Evolutionary conservation across 495 filamentous ascomycete genomes (phyloP), one percentile per base, ranked within the genome.

Genomic region (Evernia prunastri): DNA sequence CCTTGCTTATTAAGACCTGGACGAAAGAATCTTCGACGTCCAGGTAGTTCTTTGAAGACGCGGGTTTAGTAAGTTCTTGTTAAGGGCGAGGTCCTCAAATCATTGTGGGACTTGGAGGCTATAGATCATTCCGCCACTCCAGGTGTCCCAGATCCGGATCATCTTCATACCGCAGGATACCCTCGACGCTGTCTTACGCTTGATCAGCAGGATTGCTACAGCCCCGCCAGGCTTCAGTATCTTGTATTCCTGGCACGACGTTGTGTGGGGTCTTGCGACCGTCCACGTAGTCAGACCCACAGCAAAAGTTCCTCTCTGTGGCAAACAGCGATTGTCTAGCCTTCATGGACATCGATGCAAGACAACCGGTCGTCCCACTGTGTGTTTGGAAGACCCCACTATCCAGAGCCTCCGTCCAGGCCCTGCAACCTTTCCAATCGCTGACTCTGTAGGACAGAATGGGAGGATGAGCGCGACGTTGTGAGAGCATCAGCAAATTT

Each of bases 361-460:
- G 61, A 45, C 20, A 73, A 58, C 17, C 72, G 60, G 58, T 77
- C 75, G 60, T 72, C 73, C 76, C 75, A 77, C 23, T 67, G 58
- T n/a, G 62, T 42, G 33, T 69, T 60, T 59, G 58, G 64, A 2
- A 66, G 63, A 5, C 74, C n/a, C 74, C 25, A 66, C 58, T 20
- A 73, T 60, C 20, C 29, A 33, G 15, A 74, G 47, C 2, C 51
- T 63, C 37, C 68, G 61, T 33, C 56, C 66, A 33, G 25, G 51
- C 20, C 36, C 60, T 63, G 58, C 61, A 54, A 56, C 49, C 58
- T 63, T 73, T 42, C 66, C 69, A 27, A 77, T 68, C 20, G 63
- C 60, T 36, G 75, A 76, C 33, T 68, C 68, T 18, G 62, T 58
- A 10, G 76, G 77, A 68, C 75, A 79, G 45, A 79, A 67, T 12